Conservation (phyloP, 2,329 filamentous ascomycete genomes). For the Nannizziopsis barbatae region DNA sequence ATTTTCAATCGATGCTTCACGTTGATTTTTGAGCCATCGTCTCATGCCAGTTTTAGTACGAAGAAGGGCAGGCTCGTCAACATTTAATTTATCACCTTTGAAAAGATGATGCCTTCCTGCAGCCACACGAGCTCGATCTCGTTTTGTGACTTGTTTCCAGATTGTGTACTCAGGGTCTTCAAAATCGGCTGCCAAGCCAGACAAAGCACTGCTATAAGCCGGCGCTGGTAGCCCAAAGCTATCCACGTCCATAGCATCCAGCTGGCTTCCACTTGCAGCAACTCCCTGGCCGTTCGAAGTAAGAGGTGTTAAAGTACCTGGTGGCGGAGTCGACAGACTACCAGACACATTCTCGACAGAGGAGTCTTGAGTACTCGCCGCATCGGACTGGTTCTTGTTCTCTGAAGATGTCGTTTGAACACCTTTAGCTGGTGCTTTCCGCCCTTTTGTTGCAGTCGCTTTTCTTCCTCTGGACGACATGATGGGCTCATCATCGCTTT, state of each 20-base stretch:
- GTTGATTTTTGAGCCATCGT: conserved; percentile 69
- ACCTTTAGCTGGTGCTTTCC: conserved; percentile 57
- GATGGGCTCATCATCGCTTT: conserved; percentile 94
- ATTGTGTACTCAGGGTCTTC: conserved; percentile 89
- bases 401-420: conserved; percentile 66
- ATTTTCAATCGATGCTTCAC: conserved; percentile 49
- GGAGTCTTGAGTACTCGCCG: conserved; percentile 57
- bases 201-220: conserved; percentile 54
- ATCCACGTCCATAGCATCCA: conserved; percentile 80
- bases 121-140: conserved; percentile 74
- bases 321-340: conserved; percentile 73
- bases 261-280: conserved; percentile 53
- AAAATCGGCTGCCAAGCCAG: conserved; percentile 64
- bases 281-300: conserved; percentile 57
- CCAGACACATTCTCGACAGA: conserved; percentile 64
- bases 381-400: conserved; percentile 38
- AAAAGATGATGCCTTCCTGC: conserved; percentile 81
- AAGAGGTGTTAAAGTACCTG: conserved; percentile 64
- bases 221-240: conserved; percentile 55
- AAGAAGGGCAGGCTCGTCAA: conserved; percentile 76
- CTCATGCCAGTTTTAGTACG: conserved; percentile 82
- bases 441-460: conserved; percentile 62
- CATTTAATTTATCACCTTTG: conserved; percentile 69
- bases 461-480: conserved; percentile 94
- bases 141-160: conserved; percentile 98